Base-by-base conservation (phyloP, 495 filamentous ascomycete genomes). In the Glarea lozoyensis region DNA sequence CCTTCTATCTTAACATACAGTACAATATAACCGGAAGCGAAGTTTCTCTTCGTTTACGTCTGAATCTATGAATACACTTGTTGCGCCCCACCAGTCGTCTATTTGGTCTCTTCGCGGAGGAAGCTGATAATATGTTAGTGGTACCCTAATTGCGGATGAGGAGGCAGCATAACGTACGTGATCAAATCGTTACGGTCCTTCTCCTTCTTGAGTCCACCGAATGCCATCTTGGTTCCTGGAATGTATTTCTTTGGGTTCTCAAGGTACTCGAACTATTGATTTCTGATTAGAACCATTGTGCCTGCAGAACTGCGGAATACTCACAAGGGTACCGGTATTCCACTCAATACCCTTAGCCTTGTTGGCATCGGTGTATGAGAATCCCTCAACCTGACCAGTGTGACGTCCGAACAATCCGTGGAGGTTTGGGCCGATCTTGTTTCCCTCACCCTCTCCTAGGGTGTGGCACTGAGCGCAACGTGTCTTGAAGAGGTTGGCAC, bases 161-260 rank as follows among this genome's bases (percentile, higher is more conserved):
- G 20, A 46, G 37, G n/a, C n/a, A 15, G 9, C 16, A 16, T 35
- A 56, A 75, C 86, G 56, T 83, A 94, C 86, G 88, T 90, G 77
- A 97, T 94, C 55, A 99, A 76, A 71, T 99, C 93, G 69, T 97
- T 97, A 66, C 92, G 77, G 73, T 99, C 92, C 84, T 96, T 96
- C 54, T 75, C 79, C 84, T 99, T 99, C 90, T 99, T 99, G 55
- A 99, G 75, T 62, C 92, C 92, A 72, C 92, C 92, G 66, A 99
- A 99, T 60, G 92, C 92, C 92, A 99, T 99, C 87, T 99, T 99
- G 67, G 92, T 99, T 55, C 92, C 92, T 57, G 92, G 93, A 50
- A 99, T 97, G 80, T 80, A 90, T 68, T 90, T 90, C 74, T 90
- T 90, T 54, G 85, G 85, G 75, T 90, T 90, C 70, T 90, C 85